phyloP scores from a whole-genome alignment of 192 early-diverging fungal genomes.

The Oehlia diaphana region DNA sequence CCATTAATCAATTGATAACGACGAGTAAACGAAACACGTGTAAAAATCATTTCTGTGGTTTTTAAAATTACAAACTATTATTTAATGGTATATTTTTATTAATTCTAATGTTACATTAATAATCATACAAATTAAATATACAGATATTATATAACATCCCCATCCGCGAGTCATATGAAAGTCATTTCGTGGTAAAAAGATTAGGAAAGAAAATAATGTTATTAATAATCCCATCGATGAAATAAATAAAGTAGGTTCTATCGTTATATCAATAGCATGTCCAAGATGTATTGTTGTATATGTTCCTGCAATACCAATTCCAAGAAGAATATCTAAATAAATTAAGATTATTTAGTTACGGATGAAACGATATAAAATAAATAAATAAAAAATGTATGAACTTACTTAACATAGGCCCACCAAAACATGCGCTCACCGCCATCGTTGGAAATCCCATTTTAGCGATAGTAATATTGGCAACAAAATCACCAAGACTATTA shows the following conservation, averaged over 20 bases:
- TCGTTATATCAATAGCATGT: constrained; percentile 53
- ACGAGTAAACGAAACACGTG: too few species aligned
- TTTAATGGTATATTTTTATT: neutral
- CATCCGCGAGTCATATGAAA: constrained; percentile 63
- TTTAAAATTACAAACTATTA: too few species aligned
- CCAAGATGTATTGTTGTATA: constrained; percentile 53
- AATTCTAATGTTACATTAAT: constrained; percentile 63
- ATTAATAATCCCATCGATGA: constrained; percentile 69
- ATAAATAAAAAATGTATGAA: neutral
- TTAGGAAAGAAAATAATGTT: constrained; percentile 55
- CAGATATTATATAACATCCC: constrained; percentile 56
- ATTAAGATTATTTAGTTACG: neutral
- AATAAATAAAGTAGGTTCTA: constrained; percentile 68
- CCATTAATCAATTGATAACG: too few species aligned
- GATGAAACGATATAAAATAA: constrained; percentile 21
- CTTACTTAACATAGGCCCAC: constrained; percentile 86
- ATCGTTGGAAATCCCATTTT: constrained; percentile 90
- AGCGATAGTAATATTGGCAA: constrained; percentile 91
- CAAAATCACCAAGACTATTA: constrained; percentile 85
- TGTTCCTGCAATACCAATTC: constrained; percentile 77
- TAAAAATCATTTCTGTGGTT: too few species aligned
- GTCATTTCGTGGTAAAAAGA: constrained; percentile 60
- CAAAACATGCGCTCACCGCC: constrained; percentile 95
- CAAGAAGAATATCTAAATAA: constrained; percentile 72
- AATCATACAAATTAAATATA: constrained; percentile 62